Evolutionary conservation across 2,329 filamentous ascomycete genomes (phyloP).

Genomic region (Gremmenia infestans): DNA sequence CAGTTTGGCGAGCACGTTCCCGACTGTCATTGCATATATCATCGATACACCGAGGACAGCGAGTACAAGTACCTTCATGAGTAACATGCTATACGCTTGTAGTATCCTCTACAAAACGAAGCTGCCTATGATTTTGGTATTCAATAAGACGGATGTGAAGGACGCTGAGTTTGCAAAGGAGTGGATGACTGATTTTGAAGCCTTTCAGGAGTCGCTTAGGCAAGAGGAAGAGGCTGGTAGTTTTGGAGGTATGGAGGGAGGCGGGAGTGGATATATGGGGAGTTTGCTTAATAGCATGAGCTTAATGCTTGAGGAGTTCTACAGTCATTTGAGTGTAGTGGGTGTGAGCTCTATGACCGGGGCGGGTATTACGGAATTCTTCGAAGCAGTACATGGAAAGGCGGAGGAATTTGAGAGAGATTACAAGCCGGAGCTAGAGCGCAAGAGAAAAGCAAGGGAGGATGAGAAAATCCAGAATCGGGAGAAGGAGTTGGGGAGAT

Average conservation of each 20-base stretch:
- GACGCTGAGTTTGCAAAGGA: conserved; percentile 88
- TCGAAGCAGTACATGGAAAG: conserved; percentile 82
- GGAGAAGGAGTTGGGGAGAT: conserved; percentile 79
- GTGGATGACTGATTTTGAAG: conserved; percentile 99
- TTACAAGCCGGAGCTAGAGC: conserved; percentile 88
- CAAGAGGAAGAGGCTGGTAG: conserved; percentile 74
- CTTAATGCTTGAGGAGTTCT: conserved; percentile 95
- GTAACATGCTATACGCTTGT: conserved; percentile 99
- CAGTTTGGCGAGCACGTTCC: conserved; percentile 87
- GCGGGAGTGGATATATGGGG: conserved; percentile 92
- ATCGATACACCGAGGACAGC: conserved; percentile 94
- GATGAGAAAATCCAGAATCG: conserved; percentile 65
- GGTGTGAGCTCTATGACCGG: conserved; percentile 92
- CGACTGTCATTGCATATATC: conserved; percentile 94
- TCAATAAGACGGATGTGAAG: conserved; percentile 98
- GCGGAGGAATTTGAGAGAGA: conserved; percentile 82
- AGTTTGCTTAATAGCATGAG: conserved; percentile 97
- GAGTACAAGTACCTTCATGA: conserved; percentile 97
- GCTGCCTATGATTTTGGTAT: conserved; percentile 95
- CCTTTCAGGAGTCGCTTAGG: conserved; percentile 81
- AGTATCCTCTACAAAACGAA: conserved; percentile 99
- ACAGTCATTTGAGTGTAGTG: conserved; percentile 87
- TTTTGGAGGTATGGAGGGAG: conserved; percentile 67
- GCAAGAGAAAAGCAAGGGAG: conserved; percentile 68
- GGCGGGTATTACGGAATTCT: conserved; percentile 88